Conservation (phyloP, 192 early-diverging fungal genomes). For the Gorgonomyces haynaldii region DNA sequence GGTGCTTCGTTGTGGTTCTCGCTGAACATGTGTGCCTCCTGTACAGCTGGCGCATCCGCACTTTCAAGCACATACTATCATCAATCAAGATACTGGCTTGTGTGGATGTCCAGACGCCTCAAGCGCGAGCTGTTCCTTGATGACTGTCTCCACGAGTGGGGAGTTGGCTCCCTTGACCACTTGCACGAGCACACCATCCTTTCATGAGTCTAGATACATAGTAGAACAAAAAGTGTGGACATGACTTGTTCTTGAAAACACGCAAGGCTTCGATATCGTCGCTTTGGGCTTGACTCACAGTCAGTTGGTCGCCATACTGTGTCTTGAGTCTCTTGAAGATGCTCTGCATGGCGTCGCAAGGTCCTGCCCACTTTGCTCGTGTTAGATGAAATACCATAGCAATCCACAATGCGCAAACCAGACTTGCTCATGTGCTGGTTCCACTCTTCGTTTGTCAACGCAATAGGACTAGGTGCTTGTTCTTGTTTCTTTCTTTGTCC, state of each 20-base stretch:
- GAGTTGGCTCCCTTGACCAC: slow-evolving; percentile 48
- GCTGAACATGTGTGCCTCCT: background rate
- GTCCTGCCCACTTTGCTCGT: slow-evolving; percentile 46
- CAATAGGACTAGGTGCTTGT: too few species aligned
- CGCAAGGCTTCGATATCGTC: slow-evolving; percentile 33
- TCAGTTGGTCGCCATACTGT: slow-evolving; percentile 39
- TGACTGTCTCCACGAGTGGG: slow-evolving; percentile 37
- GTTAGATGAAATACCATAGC: slow-evolving; percentile 23
- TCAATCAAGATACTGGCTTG: slow-evolving; percentile 17
- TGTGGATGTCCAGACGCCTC: slow-evolving; percentile 24
- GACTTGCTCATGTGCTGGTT: slow-evolving; percentile 17
- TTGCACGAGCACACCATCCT: slow-evolving; percentile 42
- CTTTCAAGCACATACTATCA: background rate
- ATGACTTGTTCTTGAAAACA: slow-evolving; percentile 42
- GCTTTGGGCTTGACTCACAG: slow-evolving; percentile 31
- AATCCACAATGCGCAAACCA: slow-evolving; percentile 31
- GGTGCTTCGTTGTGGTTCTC: slow-evolving; percentile 4
- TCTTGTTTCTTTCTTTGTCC: too few species aligned
- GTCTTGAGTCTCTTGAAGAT: slow-evolving; percentile 51
- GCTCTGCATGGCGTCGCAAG: slow-evolving; percentile 44
- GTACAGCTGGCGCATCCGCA: background rate
- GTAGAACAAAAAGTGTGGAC: slow-evolving; percentile 47
- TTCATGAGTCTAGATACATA: slow-evolving; percentile 19
- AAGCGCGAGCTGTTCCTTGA: slow-evolving; percentile 43
- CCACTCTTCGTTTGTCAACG: slow-evolving; percentile 31